These are phyloP conservation scores for Kwoniella pini DNA, from an alignment of 768 basidiomycete species.

Conservation along the genomic window DNA sequence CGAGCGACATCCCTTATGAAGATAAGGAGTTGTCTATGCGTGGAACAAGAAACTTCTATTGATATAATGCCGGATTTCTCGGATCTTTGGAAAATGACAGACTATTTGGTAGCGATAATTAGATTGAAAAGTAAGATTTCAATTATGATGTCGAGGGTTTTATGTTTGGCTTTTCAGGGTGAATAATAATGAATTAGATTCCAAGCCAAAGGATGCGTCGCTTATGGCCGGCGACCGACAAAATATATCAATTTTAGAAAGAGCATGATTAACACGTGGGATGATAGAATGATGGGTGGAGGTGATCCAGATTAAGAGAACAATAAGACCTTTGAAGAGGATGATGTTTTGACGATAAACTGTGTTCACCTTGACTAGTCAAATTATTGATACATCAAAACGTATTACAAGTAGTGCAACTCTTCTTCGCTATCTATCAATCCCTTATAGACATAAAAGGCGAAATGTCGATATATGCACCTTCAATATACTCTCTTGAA, in stretches of 20 bases:
- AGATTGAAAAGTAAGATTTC: too few relatives aligned
- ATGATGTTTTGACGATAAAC: neutral
- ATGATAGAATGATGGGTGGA: neutral
- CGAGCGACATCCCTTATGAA: neutral
- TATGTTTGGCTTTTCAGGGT: neutral
- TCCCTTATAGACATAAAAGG: too few relatives aligned
- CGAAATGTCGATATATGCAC: slow-evolving; percentile 29
- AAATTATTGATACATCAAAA: too few relatives aligned
- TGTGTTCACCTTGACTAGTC: too few relatives aligned
- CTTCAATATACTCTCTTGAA: slow-evolving; percentile 44
- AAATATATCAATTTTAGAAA: too few relatives aligned
- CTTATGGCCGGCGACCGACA: too few relatives aligned
- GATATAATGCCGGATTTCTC: slow-evolving; percentile 1
- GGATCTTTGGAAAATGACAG: slow-evolving; percentile 2
- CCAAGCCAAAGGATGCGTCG: too few relatives aligned
- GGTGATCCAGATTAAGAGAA: slow-evolving; percentile 15
- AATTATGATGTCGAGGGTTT: neutral
- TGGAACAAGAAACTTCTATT: neutral
- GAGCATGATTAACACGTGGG: neutral
- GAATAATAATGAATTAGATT: too few relatives aligned
- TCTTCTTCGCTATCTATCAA: too few relatives aligned
- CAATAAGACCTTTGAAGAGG: slow-evolving; percentile 12
- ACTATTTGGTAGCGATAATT: too few relatives aligned
- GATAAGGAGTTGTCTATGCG: neutral
- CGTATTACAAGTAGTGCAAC: too few relatives aligned